Conservation (phyloP, 2,329 filamentous ascomycete species). For the Sclerotinia spermophila region DNA sequence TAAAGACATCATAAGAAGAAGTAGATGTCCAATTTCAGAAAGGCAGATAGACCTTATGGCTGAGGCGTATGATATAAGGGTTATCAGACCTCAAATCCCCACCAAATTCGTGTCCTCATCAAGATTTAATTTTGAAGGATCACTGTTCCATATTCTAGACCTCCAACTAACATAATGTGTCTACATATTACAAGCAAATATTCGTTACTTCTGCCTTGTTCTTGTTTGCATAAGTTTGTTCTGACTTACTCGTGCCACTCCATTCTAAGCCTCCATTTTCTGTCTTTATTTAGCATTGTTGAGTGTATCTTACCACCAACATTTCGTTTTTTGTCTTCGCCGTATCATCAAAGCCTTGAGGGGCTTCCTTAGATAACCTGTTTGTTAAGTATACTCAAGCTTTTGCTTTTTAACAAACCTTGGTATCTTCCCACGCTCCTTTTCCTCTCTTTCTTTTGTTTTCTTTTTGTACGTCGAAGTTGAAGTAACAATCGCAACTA, state of each 20-base stretch:
- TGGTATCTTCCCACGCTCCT: not conserved
- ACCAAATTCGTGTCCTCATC: constrained; percentile 2
- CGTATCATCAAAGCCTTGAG: not conserved
- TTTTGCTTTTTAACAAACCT: constrained; percentile 1
- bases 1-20: not conserved
- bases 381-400: not conserved
- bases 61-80: not conserved
- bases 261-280: not conserved
- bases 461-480: not conserved
- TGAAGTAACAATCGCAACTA: not conserved
- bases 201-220: not conserved
- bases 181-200: constrained; percentile 11
- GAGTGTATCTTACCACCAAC: not conserved
- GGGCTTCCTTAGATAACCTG: not conserved
- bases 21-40: not conserved
- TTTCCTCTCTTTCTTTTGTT: not conserved
- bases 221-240: constrained; percentile 11
- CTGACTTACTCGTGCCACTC: not conserved
- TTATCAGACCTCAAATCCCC: constrained; percentile 4
- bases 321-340: not conserved
- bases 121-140: not conserved
- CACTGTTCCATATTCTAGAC: constrained; percentile 1
- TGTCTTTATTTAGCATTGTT: not conserved
- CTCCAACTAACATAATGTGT: constrained; percentile 1
- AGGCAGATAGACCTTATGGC: not conserved